Evolutionary conservation across 257 asterid genomes (phyloP).

Genomic region (Anisodus acutangulus): DNA sequence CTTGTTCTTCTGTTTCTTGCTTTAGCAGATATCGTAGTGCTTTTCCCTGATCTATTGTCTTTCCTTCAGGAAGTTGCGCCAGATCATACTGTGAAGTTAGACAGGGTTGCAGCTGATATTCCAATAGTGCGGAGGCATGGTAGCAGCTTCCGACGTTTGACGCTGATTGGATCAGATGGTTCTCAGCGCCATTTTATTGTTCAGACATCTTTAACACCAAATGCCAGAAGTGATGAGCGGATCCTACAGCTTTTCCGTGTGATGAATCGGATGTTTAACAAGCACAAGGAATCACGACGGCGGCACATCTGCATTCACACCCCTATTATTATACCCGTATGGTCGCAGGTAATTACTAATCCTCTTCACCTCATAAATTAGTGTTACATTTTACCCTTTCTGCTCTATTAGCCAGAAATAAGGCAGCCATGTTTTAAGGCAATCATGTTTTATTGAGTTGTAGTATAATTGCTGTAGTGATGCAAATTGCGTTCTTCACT

Average conservation of each 20-base stretch:
- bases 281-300: slow-evolving; percentile 97
- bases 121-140: slow-evolving; percentile 99
- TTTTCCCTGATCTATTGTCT: not conserved
- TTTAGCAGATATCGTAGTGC: not conserved
- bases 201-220: slow-evolving; percentile 99
- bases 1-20: slow-evolving; percentile 21
- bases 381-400: not conserved
- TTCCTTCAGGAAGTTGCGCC: slow-evolving; percentile 87
- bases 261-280: slow-evolving; percentile 96
- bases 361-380: not conserved
- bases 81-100: slow-evolving; percentile 96
- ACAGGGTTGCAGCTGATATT: slow-evolving; percentile 94
- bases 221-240: slow-evolving; percentile 99
- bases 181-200: slow-evolving; percentile 98
- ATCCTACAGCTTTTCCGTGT: slow-evolving; percentile 98
- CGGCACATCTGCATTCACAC: slow-evolving; percentile 96
- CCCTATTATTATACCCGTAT: slow-evolving; percentile 96
- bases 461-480: not conserved
- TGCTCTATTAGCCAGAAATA: slow-evolving; percentile 8
- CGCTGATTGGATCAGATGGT: slow-evolving; percentile 97
- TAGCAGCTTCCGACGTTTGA: slow-evolving; percentile 97
- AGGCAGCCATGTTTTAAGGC: not conserved
- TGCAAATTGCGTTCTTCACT: slow-evolving; percentile 11
- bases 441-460: not conserved
- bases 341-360: slow-evolving; percentile 84